Base-by-base conservation (phyloP, 352 stramenopile species). In the Pythium aquatile region DNA sequence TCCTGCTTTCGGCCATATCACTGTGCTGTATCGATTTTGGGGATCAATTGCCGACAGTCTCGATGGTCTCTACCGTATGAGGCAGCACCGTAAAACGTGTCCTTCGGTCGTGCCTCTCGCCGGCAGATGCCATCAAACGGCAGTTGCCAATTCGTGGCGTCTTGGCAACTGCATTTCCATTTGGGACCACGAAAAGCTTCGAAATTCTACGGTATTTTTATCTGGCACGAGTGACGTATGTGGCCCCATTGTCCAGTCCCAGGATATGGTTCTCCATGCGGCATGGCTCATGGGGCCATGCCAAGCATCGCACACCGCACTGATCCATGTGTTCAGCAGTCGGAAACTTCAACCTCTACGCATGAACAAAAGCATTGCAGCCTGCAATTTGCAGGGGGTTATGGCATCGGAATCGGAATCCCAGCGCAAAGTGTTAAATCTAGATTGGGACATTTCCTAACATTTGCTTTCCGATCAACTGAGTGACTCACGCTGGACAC, bases 391-490 rank as follows among this genome's bases (percentile, higher is more conserved):
- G 20, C 20, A 24, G 20, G 20, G 20, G 20, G 20, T 24, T 24
- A 24, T 24, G 20, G 20, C 20, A 24, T 24, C 20, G 44, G 44
- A 1, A 24, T 51, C 17, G 44, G 44, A 51, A 51, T 28, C 17
- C 44, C 44, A 51, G 5, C 30, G 5, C 11, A 13, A 51, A 51
- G n/a, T 51, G 44, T 47, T 2, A 47, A 47, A 20, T 47, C 13
- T 51, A 20, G 44, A 51, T 16, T 51, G 44, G 44, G 44, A 51
- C 44, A 51, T 51, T 51, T 51, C 44, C 44, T 51, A 51, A 29
- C 17, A 29, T 51, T 51, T 29, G 17, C 44, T 4, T 14, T 16
- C 35, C 4, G 11, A 30, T 3, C 20, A 24, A 11, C 11, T 14
- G 6, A 51, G 20, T 51, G 44, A 51, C 44, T 51, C 44, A 51